Base-by-base conservation (phyloP, 2,329 filamentous ascomycete genomes). In the Capronia americana region DNA sequence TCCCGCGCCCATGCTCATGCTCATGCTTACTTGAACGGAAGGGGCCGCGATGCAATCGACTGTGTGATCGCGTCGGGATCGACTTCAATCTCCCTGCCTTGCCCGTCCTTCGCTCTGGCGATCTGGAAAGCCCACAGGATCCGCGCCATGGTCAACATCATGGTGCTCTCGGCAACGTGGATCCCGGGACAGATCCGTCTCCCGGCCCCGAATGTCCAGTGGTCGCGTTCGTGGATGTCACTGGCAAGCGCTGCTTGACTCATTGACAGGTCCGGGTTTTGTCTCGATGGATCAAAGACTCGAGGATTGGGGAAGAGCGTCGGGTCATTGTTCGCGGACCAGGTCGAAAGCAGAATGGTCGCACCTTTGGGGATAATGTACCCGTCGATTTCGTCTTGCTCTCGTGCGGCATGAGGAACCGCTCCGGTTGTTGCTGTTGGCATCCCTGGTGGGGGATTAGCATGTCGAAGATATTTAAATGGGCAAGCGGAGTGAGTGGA, bases 141-240 rank as follows among this genome's bases (percentile, higher is more conserved):
- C 2, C 82, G 79, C 0, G 83, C 78, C 23, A 85, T 80, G 51
- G 78, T 80, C 1, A 84, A 74, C 10, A 79, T 77, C 0, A 87
- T 76, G 0, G 80, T 85, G 0, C 83, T 80, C 50, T 84, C 81
- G 0, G 83, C 84, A 0, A 87, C 78, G 59, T 87, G 84, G 69
- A 67, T 64, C 0, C 83, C 83, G 0, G 78, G 77, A 64, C 83
- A 85, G 44, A 81, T 77, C 4, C 83, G 76, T 7, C 83, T 76
- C 0, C 83, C 83, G 1, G 78, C 78, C 0, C 82, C 82, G 66
- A 68, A 68, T 14, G 66, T 65, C 57, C 54, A 68, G 24, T 65
- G 53, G 34, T 63, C 62, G 26, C 66, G 62, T 28, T 65, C 59
- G 20, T 23, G 46, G 3, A 69, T 70, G 60, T 78, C 75, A 11